phyloP scores from a whole-genome alignment of 768 basidiomycete species.

The Serendipita vermifera region DNA sequence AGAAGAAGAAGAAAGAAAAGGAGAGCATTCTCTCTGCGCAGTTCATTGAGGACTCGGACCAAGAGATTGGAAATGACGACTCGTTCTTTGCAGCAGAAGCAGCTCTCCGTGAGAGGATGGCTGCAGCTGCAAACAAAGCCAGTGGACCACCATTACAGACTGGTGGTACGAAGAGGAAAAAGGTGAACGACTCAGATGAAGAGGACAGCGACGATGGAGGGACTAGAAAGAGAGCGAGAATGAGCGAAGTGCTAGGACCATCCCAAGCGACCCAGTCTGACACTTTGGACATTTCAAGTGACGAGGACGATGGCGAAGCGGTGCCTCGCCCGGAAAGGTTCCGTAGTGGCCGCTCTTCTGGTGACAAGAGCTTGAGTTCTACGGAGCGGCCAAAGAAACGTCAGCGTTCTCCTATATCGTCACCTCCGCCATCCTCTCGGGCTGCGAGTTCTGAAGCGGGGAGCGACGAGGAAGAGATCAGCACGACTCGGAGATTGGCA shows the following conservation, averaged over 20 bases:
- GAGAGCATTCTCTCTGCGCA: slow-evolving; percentile 76
- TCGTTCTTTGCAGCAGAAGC: slow-evolving; percentile 71
- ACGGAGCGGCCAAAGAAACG: neutral
- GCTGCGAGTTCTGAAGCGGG: neutral
- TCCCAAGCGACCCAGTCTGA: neutral
- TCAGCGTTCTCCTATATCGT: no score
- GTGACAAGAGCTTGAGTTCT: neutral
- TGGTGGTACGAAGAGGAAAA: slow-evolving; percentile 47
- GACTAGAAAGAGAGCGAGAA: slow-evolving; percentile 22
- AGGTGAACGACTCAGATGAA: slow-evolving; percentile 31
- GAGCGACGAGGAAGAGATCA: neutral
- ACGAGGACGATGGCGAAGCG: neutral
- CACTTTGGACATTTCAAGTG: neutral
- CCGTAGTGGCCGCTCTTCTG: neutral
- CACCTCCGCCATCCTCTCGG: neutral
- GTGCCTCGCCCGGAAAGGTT: neutral
- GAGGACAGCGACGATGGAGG: slow-evolving; percentile 32
- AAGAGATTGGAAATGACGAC: slow-evolving; percentile 66
- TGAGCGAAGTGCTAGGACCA: slow-evolving; percentile 15
- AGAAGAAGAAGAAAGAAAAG: slow-evolving; percentile 51
- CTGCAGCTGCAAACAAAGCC: slow-evolving; percentile 31
- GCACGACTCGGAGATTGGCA: neutral
- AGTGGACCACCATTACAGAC: slow-evolving; percentile 34
- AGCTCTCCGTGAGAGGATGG: slow-evolving; percentile 39
- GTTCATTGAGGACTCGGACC: slow-evolving; percentile 87